A percentile compares a stretch with the other conserved stretches of the same genome.
These are phyloP conservation scores for Pythium periplocum DNA, from an alignment of 352 stramenopile genomes.

Conservation along the genomic window DNA sequence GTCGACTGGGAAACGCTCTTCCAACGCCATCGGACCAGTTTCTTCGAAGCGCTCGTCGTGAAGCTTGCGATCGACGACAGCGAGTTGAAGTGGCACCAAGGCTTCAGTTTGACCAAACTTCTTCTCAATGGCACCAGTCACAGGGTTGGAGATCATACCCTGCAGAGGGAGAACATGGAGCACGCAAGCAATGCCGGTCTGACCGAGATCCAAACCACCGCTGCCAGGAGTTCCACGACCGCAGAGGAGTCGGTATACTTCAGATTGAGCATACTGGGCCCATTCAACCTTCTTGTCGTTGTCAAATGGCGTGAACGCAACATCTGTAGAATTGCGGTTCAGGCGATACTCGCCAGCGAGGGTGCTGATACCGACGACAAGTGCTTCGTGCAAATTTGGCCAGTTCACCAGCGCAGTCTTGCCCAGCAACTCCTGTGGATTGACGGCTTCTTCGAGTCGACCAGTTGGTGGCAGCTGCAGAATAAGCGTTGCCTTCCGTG, in stretches of 20 bases:
- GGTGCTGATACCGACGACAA: conserved; percentile 74
- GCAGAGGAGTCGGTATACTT: conserved; percentile 66
- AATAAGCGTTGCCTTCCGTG: conserved; percentile 72
- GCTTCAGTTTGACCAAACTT: conserved; percentile 94
- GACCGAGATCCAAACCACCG: conserved; percentile 91
- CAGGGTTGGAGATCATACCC: conserved; percentile 92
- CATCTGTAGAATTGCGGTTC: conserved; percentile 15
- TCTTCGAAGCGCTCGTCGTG: conserved; percentile 94
- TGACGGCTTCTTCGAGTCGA: conserved; percentile 16
- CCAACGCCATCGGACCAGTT: conserved; percentile 65
- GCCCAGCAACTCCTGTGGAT: conserved; percentile 38
- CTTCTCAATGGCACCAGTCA: conserved; percentile 93
- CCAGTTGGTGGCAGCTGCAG: conserved; percentile 39
- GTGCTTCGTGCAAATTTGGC: conserved; percentile 97
- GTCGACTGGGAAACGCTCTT: conserved; percentile 87
- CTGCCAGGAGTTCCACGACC: conserved; percentile 79
- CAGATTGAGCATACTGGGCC: conserved; percentile 58
- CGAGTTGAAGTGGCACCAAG: conserved; percentile 95
- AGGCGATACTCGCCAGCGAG: conserved; percentile 58
- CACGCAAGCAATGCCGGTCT: conserved; percentile 54
- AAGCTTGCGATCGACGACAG: conserved; percentile 87
- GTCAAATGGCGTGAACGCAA: conserved; percentile 42
- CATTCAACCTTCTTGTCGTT: conserved; percentile 56
- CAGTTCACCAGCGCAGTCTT: conserved; percentile 94
- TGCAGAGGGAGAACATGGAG: conserved; percentile 86